Conservation (phyloP, 2,329 filamentous ascomycete species). For the Microthyrium microscopicum region DNA sequence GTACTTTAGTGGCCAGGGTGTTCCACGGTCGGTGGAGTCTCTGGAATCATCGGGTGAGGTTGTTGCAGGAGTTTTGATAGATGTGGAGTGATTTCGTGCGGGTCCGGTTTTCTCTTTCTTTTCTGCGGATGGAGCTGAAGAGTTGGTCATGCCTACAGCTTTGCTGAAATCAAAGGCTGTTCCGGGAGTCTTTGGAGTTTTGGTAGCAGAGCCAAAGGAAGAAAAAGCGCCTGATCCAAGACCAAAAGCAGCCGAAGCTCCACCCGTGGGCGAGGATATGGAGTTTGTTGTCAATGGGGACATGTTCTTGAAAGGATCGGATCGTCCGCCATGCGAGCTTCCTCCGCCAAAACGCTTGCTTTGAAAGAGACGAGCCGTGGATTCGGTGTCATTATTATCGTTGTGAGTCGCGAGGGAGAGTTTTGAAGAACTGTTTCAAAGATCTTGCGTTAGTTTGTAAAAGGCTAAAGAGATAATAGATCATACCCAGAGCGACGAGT, state of each 20-base stretch:
- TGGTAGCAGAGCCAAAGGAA: constrained; percentile 68
- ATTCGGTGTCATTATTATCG: constrained; percentile 33
- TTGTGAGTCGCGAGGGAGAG: constrained; percentile 71
- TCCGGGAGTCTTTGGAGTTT: constrained; percentile 74
- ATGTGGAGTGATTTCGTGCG: constrained; percentile 4
- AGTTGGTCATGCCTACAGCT: constrained; percentile 21
- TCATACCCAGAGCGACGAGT: constrained; percentile 55
- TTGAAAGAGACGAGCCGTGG: constrained; percentile 45
- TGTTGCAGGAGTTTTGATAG: constrained; percentile 18
- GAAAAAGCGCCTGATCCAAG: constrained; percentile 91
- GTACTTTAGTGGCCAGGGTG: constrained; percentile 50
- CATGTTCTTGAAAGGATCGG: constrained; percentile 64
- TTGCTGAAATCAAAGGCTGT: constrained; percentile 60
- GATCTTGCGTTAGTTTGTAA: constrained; percentile 4
- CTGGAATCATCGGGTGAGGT: constrained; percentile 23
- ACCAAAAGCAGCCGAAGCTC: constrained; percentile 78
- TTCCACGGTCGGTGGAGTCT: constrained; percentile 22
- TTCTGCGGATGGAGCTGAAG: constrained; percentile 34
- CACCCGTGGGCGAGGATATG: constrained; percentile 57
- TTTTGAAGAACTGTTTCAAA: constrained; percentile 55
- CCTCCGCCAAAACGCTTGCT: constrained; percentile 55
- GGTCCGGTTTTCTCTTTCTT: constrained; percentile 36
- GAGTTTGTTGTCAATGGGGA: constrained; percentile 49
- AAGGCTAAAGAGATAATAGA: constrained; percentile 11
- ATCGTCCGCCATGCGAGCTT: constrained; percentile 55